These are phyloP conservation scores for Cryptosporidium viatorum DNA, from an alignment of 169 alveolate genomes.

Conservation along the genomic window DNA sequence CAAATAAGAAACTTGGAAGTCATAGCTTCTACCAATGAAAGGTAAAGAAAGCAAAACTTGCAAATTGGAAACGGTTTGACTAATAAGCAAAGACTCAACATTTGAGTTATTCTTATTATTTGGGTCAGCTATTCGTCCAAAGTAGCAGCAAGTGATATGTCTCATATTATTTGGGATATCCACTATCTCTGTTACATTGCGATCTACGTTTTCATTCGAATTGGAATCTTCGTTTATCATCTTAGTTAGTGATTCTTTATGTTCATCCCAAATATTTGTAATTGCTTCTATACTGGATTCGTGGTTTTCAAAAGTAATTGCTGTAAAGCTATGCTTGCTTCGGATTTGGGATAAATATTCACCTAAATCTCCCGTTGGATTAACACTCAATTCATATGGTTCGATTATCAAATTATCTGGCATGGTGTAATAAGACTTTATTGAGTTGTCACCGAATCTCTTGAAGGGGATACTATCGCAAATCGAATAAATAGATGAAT, in stretches of 20 bases:
- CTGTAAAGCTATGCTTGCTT: not conserved
- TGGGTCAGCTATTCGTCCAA: not conserved
- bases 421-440: not conserved
- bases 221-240: not conserved
- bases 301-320: slow-evolving; percentile 22
- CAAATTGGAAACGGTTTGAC: slow-evolving; percentile 20
- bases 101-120: not conserved
- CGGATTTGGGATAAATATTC: not conserved
- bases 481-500: not conserved
- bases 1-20: slow-evolving; percentile 11
- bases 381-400: not conserved
- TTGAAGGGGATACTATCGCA: not conserved
- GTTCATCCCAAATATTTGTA: slow-evolving; percentile 11
- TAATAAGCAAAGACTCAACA: not conserved
- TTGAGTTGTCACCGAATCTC: not conserved
- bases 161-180: not conserved
- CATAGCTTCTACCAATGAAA: slow-evolving; percentile 20
- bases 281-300: slow-evolving; percentile 4
- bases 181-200: not conserved
- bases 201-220: not conserved
- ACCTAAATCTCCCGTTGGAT: not conserved
- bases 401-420: not conserved
- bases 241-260: not conserved
- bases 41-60: slow-evolving; percentile 20
- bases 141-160: slow-evolving; percentile 33